Base-by-base conservation (phyloP, 2,329 filamentous ascomycete genomes). In the Elsinoe perseae region DNA sequence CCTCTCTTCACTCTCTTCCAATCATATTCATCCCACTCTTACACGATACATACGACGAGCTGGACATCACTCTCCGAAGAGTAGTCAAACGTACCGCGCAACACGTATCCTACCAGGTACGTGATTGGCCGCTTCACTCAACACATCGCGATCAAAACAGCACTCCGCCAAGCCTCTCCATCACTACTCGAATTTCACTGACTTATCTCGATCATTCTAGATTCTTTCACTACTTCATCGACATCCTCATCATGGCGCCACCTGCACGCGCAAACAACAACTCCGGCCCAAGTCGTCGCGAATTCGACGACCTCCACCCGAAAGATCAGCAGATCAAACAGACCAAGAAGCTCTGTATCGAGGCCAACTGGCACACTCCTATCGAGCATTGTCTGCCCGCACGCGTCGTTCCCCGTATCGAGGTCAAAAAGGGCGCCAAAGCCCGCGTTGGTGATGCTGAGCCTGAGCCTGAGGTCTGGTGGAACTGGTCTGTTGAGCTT, bases 401-500 rank as follows among this genome's bases (percentile, higher is more conserved):
- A 14, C 21, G 23, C 21, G 58, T 61, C 38, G 55, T 57, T 20
- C 59, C 59, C 5, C 59, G 59, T 18, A 42, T 61, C 18, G 59
- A 61, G 46, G 54, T 57, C 52, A 61, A 58, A 25, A 59, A 58
- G 40, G 59, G 59, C n/a, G 57, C 57, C 40, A 61, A 61, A 42
- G 53, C 54, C 2, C 54, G 57, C 8, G 20, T 61, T 2, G 57
- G 55, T 16, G 57, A 61, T 20, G 12, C 34, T 4, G 32, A 32
- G 8, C 40, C 36, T 16, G 10, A 10, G 14, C 50, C 57, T 7
- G 59, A 61, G 23, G 34, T 55, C 16, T 61, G 59, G 59, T 61
- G 57, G 57, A 61, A 61, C 48, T 61, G 59, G 59, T 57, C 55
- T 44, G 57, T 61, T 18, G 59, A 61, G 38, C 38, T 61, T 6